Base-by-base conservation (phyloP, 2,329 filamentous ascomycete species). In the Aspergillus tanneri region DNA sequence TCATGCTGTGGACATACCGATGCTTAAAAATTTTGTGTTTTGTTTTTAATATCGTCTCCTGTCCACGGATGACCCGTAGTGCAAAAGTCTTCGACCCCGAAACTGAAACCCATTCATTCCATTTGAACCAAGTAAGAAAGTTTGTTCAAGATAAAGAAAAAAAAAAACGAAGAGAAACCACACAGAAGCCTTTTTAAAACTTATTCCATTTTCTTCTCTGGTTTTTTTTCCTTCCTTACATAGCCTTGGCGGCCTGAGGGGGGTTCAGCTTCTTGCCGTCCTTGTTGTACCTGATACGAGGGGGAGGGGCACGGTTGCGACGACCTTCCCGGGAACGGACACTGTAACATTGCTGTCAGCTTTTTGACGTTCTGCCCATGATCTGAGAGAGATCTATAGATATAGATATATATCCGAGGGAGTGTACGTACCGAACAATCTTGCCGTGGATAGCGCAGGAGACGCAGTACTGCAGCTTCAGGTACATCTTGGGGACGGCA, bases 381-480 rank as follows among this genome's bases (percentile, higher is more conserved):
- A n/a, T n/a, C n/a, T 16, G 14, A 34, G 22, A 12, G 22, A 49
- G 42, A 41, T 11, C 21, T 23, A 18, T 19, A 19, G 9, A 42
- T n/a, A n/a, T 7, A 8, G n/a, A n/a, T n/a, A n/a, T n/a, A n/a
- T n/a, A n/a, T n/a, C 12, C 6, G 35, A 37, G 42, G 39, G 35
- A 36, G 18, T 16, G 84, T 49, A 50, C 91, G 78, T 93, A 97
- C 92, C 93, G 92, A 79, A 99, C 95, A 78, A 99, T 99, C 88
- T 99, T 99, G 85, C 93, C 93, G 85, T 99, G 93, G 66, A 99
- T 99, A 73, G 93, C 93, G 81, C 93, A 99, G 79, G 92, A 97
- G 74, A 99, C 93, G 79, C 93, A 99, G 90, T 99, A 99, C 84
- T 99, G 93, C 77, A 99, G 87, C 88, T 99, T 99, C 81, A 99